These are phyloP conservation scores for Malus domestica DNA, from an alignment of 306 rosid species.

Conservation along the genomic window DNA sequence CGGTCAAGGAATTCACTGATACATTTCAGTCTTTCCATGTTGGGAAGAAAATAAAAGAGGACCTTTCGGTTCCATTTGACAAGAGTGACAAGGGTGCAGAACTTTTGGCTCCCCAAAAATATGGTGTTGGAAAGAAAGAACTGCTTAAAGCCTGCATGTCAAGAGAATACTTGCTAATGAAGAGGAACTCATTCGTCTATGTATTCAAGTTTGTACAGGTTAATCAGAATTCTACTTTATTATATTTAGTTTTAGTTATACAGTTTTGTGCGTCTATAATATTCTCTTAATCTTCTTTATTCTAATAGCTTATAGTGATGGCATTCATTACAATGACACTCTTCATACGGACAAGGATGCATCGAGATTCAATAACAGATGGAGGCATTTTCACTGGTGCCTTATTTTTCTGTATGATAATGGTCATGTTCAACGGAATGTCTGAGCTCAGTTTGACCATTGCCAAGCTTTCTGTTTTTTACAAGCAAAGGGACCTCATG, in stretches of 20 bases:
- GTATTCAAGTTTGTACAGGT: conserved; percentile 33
- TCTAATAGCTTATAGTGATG: conserved; percentile 33
- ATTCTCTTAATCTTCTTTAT: neutral
- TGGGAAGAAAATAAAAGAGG: conserved; percentile 30
- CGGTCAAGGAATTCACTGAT: conserved; percentile 24
- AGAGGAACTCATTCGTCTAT: conserved; percentile 41
- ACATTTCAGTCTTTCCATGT: conserved; percentile 32
- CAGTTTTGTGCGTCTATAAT: neutral
- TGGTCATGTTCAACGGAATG: conserved; percentile 35
- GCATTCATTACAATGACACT: conserved; percentile 46
- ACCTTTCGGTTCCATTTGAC: conserved; percentile 33
- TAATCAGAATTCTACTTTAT: neutral
- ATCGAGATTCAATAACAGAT: conserved; percentile 27
- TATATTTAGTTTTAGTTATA: conserved; percentile 4
- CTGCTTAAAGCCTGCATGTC: conserved; percentile 33
- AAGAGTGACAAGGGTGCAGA: conserved; percentile 22
- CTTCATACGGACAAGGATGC: conserved; percentile 70
- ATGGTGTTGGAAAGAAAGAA: conserved; percentile 23
- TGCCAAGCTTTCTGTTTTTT: conserved; percentile 56
- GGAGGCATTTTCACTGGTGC: conserved; percentile 39
- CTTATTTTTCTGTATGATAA: conserved; percentile 18
- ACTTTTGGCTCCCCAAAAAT: conserved; percentile 24
- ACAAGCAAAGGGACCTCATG: conserved; percentile 56
- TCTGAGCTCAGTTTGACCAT: conserved; percentile 55
- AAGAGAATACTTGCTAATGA: conserved; percentile 37